phyloP scores from a whole-genome alignment of 768 basidiomycete genomes.

The Leccinum variicolor region DNA sequence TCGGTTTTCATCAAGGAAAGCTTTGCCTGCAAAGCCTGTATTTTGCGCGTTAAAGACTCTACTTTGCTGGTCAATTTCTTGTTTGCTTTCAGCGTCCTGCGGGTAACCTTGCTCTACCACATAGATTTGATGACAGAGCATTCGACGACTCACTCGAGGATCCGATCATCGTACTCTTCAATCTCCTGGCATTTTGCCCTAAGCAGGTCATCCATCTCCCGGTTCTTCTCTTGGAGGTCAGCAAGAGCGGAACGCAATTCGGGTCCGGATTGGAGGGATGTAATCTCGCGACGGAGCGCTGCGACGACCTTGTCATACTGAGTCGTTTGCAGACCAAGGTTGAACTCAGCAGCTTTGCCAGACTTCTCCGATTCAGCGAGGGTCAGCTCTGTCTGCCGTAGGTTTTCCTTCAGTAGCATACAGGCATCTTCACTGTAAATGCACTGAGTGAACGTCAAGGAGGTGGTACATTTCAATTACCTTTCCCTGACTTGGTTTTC shows the following conservation, averaged over 20 bases:
- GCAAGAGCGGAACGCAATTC: constrained; percentile 52
- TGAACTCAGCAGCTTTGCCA: constrained; percentile 61
- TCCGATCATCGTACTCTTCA: constrained; percentile 80
- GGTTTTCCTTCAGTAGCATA: constrained; percentile 36
- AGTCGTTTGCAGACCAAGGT: constrained; percentile 57
- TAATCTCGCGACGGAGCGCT: constrained; percentile 56
- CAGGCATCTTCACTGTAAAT: constrained; percentile 47
- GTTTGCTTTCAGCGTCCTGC: constrained; percentile 74
- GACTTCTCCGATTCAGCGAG: constrained; percentile 54
- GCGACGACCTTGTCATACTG: constrained; percentile 66
- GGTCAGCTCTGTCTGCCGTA: constrained; percentile 39
- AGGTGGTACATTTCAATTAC: constrained; percentile 33
- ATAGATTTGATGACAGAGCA: constrained; percentile 3
- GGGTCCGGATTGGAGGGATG: constrained; percentile 48
- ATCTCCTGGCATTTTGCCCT: constrained; percentile 71
- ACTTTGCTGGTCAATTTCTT: constrained; percentile 71
- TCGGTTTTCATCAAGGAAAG: constrained; percentile 51
- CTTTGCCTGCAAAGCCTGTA: constrained; percentile 68
- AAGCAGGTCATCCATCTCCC: constrained; percentile 73
- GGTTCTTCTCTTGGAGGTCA: constrained; percentile 66
- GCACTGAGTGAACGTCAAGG: constrained; percentile 4
- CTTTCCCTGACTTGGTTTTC: constrained; percentile 64
- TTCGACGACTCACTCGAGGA: constrained; percentile 56
- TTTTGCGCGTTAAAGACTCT: constrained; percentile 68
- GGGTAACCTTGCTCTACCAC: constrained; percentile 4